phyloP scores from a whole-genome alignment of 306 rosid species.

The Lathyrus aphaca region DNA sequence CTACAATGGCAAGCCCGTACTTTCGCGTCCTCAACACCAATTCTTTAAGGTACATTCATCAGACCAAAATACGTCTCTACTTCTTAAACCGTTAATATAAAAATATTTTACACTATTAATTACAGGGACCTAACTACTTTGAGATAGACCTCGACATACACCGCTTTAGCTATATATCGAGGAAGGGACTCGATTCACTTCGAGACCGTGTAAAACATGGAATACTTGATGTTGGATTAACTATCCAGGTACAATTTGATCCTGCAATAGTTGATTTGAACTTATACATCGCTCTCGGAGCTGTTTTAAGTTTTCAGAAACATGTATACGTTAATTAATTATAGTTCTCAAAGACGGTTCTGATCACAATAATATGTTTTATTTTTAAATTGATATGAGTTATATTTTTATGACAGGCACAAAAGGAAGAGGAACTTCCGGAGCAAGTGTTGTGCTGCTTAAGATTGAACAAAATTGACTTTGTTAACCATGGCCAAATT shows the following conservation, averaged over 20 bases:
- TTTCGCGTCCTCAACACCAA: conserved; percentile 89
- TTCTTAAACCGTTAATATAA: not conserved
- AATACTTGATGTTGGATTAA: conserved; percentile 79
- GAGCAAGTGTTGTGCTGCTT: conserved; percentile 84
- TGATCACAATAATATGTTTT: not conserved
- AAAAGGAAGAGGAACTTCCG: conserved; percentile 86
- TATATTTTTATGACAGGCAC: conserved; percentile 61
- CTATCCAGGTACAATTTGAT: conserved; percentile 70
- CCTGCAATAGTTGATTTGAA: no score
- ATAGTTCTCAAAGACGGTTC: no score
- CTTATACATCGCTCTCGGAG: no score
- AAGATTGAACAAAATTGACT: conserved; percentile 77
- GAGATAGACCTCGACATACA: conserved; percentile 96
- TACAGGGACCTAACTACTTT: conserved; percentile 84
- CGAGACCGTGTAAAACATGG: conserved; percentile 70
- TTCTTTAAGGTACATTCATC: conserved; percentile 62
- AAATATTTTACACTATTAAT: not conserved
- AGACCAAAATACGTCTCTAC: not conserved
- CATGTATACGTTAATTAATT: no score
- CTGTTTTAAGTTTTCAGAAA: no score
- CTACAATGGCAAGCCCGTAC: conserved; percentile 91
- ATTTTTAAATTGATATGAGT: conserved; percentile 2
- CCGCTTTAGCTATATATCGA: conserved; percentile 87
- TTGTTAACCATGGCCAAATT: conserved; percentile 80
- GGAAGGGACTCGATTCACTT: conserved; percentile 90